Evolutionary conservation across 1,284 basidiomycete species (phyloP), one percentile per base, ranked within the genome.

Genomic region (Microbotryum silenes-acaulis): DNA sequence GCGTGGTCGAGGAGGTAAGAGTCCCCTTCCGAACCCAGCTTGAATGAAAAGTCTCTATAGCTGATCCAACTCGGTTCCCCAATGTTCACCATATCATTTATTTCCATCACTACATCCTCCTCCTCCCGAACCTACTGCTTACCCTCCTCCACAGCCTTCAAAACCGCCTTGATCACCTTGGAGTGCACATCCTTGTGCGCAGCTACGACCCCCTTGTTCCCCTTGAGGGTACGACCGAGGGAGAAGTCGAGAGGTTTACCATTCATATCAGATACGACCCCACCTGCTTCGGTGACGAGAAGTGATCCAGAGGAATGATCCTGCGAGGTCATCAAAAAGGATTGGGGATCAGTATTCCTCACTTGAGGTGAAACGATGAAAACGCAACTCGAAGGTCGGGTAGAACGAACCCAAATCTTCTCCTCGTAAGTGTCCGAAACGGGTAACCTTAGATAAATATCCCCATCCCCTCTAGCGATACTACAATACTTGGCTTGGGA

Each of bases 401-500:
- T 27, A 14, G 16, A 3, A 73, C 80, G 61, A 60, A 85, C 85
- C 91, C 90, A 96, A 50, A 96, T 92, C 77, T 93, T 94, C 75
- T 94, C 91, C 64, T 79, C 75, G 74, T 93, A 94, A 16, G 20
- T 84, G 82, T 18, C 87, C 85, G 8, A 79, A 76, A 58, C 88
- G 0, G 96, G 96, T 79, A 97, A 88, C 29, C 94, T 82, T 57
- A 98, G 79, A 76, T 99, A 98, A 45, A 86, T 84, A 16, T 86
- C 86, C 1, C 91, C 91, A 65, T 96, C 90, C 0, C 92, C 91
- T 49, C 93, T 80, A 2, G 87, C 85, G 20, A 97, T 83, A 71
- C 86, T 86, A 37, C 87, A 86, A 72, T 98, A 98, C 78, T 98
- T 98, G 9, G 92, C 92, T 77, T 97, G 94, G 74, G 88, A 91